Conservation (phyloP, 768 basidiomycete species). For the Boletus vinaceobasis region DNA sequence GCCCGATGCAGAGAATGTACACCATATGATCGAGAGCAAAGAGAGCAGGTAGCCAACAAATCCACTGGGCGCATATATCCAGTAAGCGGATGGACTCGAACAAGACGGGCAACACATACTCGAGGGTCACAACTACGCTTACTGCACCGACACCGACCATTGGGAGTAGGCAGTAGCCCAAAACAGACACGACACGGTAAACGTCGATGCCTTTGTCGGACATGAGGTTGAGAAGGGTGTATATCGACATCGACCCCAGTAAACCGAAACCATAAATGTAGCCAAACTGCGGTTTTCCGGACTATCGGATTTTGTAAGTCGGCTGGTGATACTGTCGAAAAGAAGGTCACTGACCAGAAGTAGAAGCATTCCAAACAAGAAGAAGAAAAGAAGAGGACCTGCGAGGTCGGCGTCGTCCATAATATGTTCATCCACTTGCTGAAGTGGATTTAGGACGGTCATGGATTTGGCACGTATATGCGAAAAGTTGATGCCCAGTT, state of each 20-base stretch:
- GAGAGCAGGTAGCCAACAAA: conserved; percentile 84
- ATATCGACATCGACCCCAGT: conserved; percentile 89
- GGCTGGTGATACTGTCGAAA: background rate
- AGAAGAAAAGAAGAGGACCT: conserved; percentile 91
- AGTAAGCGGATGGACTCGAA: conserved; percentile 4
- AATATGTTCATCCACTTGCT: conserved; percentile 79
- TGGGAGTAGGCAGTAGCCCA: conserved; percentile 94
- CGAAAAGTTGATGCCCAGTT: conserved; percentile 95
- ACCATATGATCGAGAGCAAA: conserved; percentile 86
- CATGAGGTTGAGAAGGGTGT: conserved; percentile 96
- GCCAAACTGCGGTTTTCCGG: conserved; percentile 97
- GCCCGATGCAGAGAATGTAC: conserved; percentile 91
- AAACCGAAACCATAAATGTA: conserved; percentile 98
- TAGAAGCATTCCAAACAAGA: conserved; percentile 90
- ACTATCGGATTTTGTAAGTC: conserved; percentile 46
- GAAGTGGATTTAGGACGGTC: conserved; percentile 92
- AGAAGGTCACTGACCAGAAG: conserved; percentile 66
- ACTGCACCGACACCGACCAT: conserved; percentile 93
- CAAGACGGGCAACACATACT: conserved; percentile 53
- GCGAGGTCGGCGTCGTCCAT: conserved; percentile 99
- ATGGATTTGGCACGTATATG: conserved; percentile 93
- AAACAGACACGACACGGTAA: conserved; percentile 89
- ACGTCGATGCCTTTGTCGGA: conserved; percentile 92
- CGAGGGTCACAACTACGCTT: conserved; percentile 81
- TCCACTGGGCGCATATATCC: conserved; percentile 45